Percentiles rank a stretch among this genome's conserved stretches.
These are phyloP conservation scores for Euryodendron excelsum DNA, from an alignment of 148 eudicot species.

Conservation along the genomic window DNA sequence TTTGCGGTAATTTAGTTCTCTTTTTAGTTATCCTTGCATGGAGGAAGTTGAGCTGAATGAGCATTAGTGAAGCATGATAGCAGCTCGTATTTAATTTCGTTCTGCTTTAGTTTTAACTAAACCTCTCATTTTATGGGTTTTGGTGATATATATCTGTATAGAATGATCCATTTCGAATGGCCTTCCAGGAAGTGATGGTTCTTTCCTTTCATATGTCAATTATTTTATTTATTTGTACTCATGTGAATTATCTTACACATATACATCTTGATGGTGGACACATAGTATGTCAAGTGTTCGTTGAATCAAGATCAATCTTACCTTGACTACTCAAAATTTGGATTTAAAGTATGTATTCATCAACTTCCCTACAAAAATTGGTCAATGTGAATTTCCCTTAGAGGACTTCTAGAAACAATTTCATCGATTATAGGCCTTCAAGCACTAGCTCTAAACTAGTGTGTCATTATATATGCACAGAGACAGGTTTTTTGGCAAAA, in stretches of 20 bases:
- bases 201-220: neutral
- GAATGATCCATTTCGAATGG: neutral
- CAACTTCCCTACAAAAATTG: neutral
- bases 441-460: neutral
- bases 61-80: conserved; percentile 7
- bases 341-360: neutral
- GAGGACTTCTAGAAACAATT: neutral
- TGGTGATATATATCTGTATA: neutral
- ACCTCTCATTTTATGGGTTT: neutral
- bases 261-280: neutral
- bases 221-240: neutral
- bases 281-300: neutral
- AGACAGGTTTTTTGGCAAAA: neutral
- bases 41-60: conserved; percentile 1
- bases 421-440: conserved; percentile 1
- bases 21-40: neutral
- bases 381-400: neutral
- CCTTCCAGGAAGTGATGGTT: neutral
- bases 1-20: neutral
- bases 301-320: neutral
- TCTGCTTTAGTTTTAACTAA: neutral
- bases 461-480: neutral
- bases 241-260: neutral
- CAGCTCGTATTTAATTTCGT: neutral
- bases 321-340: neutral